These are phyloP conservation scores for Arabis hirsuta DNA, from an alignment of 345 rosid species.

Conservation along the genomic window DNA sequence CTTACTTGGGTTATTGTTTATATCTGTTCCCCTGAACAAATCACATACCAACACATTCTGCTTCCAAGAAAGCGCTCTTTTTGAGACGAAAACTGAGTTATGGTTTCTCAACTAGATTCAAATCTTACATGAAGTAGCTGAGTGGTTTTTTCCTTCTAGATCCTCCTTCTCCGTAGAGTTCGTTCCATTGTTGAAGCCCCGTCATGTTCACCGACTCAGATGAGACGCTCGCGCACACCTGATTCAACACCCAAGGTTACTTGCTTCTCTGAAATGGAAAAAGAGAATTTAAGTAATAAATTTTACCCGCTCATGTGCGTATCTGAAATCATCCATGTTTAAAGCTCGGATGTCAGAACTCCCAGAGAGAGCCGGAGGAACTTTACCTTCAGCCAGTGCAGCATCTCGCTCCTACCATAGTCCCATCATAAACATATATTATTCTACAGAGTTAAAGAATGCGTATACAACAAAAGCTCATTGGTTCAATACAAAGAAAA, in stretches of 20 bases:
- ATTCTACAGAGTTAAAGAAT: neutral
- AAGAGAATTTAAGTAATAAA: neutral
- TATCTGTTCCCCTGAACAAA: neutral
- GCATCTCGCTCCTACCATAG: constrained; percentile 66
- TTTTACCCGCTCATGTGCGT: constrained; percentile 82
- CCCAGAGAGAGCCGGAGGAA: constrained; percentile 70
- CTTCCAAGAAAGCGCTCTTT: neutral
- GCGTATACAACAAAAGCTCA: neutral
- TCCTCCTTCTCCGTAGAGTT: constrained; percentile 89
- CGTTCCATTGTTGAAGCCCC: constrained; percentile 82
- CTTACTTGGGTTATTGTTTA: neutral
- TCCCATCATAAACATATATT: constrained; percentile 7
- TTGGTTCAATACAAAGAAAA: constrained; percentile 21
- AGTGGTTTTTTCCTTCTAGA: constrained; percentile 78
- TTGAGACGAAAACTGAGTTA: neutral
- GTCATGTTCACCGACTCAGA: constrained; percentile 83
- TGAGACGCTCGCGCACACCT: constrained; percentile 94
- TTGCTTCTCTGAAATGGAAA: neutral
- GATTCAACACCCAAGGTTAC: constrained; percentile 19
- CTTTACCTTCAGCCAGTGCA: constrained; percentile 76
- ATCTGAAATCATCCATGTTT: constrained; percentile 77
- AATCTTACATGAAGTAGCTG: constrained; percentile 77
- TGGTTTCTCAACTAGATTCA: constrained; percentile 2
- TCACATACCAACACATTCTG: constrained; percentile 14
- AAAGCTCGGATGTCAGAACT: constrained; percentile 75